Base-by-base conservation (phyloP, 768 basidiomycete species). In the Artomyces pyxidatus region DNA sequence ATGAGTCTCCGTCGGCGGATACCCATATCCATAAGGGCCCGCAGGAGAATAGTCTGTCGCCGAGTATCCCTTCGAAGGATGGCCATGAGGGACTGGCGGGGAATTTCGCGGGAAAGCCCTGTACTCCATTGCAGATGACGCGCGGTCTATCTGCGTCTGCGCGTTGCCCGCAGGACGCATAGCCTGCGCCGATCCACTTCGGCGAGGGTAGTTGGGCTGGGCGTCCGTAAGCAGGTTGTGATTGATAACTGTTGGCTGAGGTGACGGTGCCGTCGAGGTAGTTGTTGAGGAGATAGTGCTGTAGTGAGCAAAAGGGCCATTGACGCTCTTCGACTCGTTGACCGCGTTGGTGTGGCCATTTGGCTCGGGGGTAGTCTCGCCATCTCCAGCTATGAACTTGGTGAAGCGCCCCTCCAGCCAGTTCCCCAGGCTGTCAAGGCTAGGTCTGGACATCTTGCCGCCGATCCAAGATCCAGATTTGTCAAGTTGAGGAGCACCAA, bases 381-480 rank as follows among this genome's bases (percentile, higher is more conserved):
- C 77, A 45, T 96, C 93, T 2, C 95, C 96, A 8, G 94, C 89
- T 51, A 99, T 92, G 57, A 99, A 83, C 61, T 94, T 94, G 14
- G 91, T 91, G 60, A 99, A 80, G 16, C 87, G 80, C 11, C 88
- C 86, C 66, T 92, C 95, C 22, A 98, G 73, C 85, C 93, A 97
- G 38, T 82, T 85, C 23, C 93, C 88, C 42, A 98, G 80, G 28
- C 83, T 84, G 63, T 97, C 93, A 40, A 98, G 74, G 52, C 88
- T 95, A 2, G 96, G 93, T 59, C 94, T 92, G 29, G 82, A 75
- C 54, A 94, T 73, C 63, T 90, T 93, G n/a, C 80, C 75, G 11
- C 80, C 73, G 48, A 92, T 90, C 92, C 92, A 96, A 0, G 88
- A 90, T 10, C 75, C 77, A 2, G 77, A 71, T 65, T 88, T 91